Evolutionary conservation across 2,329 filamentous ascomycete species (phyloP), one percentile per base, ranked within the genome.

Genomic region (Ophiostoma quercus): DNA sequence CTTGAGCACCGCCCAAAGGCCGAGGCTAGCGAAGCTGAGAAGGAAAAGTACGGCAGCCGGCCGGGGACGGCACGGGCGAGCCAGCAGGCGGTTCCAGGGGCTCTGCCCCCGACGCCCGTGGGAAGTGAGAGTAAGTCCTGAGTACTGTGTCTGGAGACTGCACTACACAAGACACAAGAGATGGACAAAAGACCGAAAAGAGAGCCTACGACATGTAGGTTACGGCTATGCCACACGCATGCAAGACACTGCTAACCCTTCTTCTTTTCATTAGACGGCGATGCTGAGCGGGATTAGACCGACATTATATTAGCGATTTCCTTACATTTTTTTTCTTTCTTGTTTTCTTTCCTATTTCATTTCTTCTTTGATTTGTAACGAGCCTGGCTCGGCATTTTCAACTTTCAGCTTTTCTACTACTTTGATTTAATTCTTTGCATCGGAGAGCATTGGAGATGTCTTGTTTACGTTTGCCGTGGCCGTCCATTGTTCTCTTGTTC

Each of bases 71-170:
- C 82, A 65, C 77, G 84, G 78, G 78, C 83, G 77, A 76, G 79
- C 80, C 77, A 80, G 78, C 79, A 83, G 81, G 80, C 79, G 34
- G 83, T 83, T 71, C 85, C 84, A 72, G 85, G 85, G 72, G 84
- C 84, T 74, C 85, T 87, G 82, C 85, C 85, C 75, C 85, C 85
- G 69, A 87, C 85, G 68, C 85, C 85, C 67, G 84, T 84, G 74
- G 84, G 83, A 78, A 87, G 85, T 81, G 85, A 88, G 85, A 85
- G 85, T 87, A 83, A 87, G 72, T 66, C 51, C 68, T 69, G 16
- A 37, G 62, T 34, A 37, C n/a, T n/a, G 47, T 5, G 19, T 16
- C 3, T 7, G 54, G 73, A 74, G 68, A 70, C n/a, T 14, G 7
- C 2, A 39, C n/a, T n/a, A n/a, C 34, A 34, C 34, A 39, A 47